Conservation (phyloP, 2,329 filamentous ascomycete species). For the Aspergillus awamori region DNA sequence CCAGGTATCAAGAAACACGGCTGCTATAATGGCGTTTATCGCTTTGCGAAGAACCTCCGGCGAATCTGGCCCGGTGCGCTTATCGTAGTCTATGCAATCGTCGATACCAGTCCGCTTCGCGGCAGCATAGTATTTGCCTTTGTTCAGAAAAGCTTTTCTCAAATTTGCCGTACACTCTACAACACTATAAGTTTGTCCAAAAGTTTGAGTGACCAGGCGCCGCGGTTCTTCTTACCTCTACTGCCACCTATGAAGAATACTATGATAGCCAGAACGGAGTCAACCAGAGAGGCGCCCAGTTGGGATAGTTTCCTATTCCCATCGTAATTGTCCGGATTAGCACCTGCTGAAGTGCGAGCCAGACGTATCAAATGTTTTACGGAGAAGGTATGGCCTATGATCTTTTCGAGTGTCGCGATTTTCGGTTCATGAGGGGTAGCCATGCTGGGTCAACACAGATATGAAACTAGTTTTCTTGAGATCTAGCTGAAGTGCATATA, state of each 20-base stretch:
- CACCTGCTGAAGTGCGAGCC: slow-evolving; percentile 5
- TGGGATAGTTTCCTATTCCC: slow-evolving; percentile 9
- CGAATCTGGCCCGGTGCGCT: not conserved
- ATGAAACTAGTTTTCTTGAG: too few species aligned
- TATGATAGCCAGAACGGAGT: slow-evolving; percentile 1
- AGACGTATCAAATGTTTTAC: not conserved
- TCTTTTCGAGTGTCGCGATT: not conserved
- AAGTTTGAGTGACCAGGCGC: not conserved
- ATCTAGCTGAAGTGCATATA: too few species aligned
- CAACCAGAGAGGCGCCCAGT: not conserved
- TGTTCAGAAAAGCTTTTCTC: slow-evolving; percentile 7
- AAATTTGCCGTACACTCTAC: not conserved
- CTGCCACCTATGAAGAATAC: not conserved
- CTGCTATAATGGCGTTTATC: slow-evolving; percentile 14
- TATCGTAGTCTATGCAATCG: slow-evolving; percentile 5
- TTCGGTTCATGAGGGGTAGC: too few species aligned
- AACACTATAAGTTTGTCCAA: not conserved
- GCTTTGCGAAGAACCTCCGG: slow-evolving; percentile 1
- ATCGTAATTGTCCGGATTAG: slow-evolving; percentile 1
- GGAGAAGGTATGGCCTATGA: slow-evolving; percentile 3
- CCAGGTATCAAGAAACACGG: slow-evolving; percentile 9
- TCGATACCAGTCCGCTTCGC: slow-evolving; percentile 11
- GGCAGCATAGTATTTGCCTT: slow-evolving; percentile 1
- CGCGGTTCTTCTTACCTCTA: not conserved
- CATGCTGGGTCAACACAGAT: too few species aligned